Conservation (phyloP, 1,284 basidiomycete genomes). For the Tetrapyrgos nigripes region DNA sequence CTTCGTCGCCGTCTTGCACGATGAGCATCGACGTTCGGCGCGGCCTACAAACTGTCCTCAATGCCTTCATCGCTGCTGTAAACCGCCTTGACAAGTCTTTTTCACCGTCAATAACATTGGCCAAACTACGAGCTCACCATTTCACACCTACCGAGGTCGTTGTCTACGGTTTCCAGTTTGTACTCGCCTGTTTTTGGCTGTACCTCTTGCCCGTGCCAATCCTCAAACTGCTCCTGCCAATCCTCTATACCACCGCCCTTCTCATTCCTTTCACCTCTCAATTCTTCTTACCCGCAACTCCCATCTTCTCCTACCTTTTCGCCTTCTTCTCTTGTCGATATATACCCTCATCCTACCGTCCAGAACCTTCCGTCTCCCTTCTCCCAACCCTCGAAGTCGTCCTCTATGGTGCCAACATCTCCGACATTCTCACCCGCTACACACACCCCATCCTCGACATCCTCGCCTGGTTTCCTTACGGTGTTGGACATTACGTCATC, state of each 20-base stretch:
- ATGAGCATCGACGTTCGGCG: not conserved
- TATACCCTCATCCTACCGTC: conserved; percentile 79
- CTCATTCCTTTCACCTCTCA: conserved; percentile 90
- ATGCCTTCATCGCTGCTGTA: conserved; percentile 66
- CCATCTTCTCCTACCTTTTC: conserved; percentile 86
- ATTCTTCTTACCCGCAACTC: conserved; percentile 91
- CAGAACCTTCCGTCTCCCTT: conserved; percentile 89
- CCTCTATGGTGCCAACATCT: conserved; percentile 96
- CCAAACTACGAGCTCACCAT: conserved; percentile 63
- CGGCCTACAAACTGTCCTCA: conserved; percentile 33
- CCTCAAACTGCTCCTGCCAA: conserved; percentile 85
- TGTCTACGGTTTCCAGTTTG: conserved; percentile 69
- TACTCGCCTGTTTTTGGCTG: conserved; percentile 78
- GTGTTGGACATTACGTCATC: conserved; percentile 87
- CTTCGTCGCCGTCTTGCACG: not conserved
- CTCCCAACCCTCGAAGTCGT: conserved; percentile 95
- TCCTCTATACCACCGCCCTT: conserved; percentile 72
- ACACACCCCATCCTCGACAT: conserved; percentile 94
- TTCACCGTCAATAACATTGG: conserved; percentile 73
- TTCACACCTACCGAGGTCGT: conserved; percentile 63
- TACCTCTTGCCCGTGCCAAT: conserved; percentile 77
- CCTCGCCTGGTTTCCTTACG: conserved; percentile 96
- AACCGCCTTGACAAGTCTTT: conserved; percentile 80
- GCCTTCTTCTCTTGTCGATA: conserved; percentile 89
- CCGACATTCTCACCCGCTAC: conserved; percentile 93